These are phyloP conservation scores for Trichoderma orchidacearum DNA, from an alignment of 495 filamentous ascomycete genomes.

Conservation along the genomic window DNA sequence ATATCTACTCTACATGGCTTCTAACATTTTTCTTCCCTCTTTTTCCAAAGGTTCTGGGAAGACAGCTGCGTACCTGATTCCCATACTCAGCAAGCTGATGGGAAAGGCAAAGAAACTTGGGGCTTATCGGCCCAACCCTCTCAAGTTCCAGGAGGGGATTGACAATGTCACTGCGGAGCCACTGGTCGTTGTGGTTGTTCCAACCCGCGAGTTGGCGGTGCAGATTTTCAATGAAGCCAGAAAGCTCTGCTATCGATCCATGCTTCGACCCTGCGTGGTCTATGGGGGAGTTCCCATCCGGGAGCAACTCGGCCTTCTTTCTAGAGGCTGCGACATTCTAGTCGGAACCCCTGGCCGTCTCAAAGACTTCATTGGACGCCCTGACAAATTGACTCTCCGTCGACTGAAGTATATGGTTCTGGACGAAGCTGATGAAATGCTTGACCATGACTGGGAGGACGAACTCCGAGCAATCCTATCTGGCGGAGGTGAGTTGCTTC, in stretches of 20 bases:
- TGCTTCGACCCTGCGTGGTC: conserved; percentile 82
- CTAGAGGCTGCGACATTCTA: conserved; percentile 76
- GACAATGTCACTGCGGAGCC: conserved; percentile 61
- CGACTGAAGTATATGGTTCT: conserved; percentile 77
- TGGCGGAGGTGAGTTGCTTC: conserved; percentile 50
- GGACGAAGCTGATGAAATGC: conserved; percentile 91
- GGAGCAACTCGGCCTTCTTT: conserved; percentile 56
- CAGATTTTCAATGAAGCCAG: conserved; percentile 93
- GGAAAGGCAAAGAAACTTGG: conserved; percentile 80
- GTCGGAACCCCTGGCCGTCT: conserved; percentile 82
- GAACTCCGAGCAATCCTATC: conserved; percentile 58
- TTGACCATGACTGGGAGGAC: conserved; percentile 58
- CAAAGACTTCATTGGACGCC: conserved; percentile 62
- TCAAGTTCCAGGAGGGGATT: conserved; percentile 21
- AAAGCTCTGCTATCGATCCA: conserved; percentile 82
- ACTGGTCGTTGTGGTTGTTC: conserved; percentile 70
- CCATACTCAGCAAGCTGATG: conserved; percentile 80
- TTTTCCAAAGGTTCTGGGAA: conserved; percentile 70
- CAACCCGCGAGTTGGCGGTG: conserved; percentile 76
- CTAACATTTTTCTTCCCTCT: neutral
- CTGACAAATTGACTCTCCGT: conserved; percentile 50
- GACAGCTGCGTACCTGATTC: conserved; percentile 84
- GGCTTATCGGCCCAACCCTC: conserved; percentile 54
- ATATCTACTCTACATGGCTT: neutral
- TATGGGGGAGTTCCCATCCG: conserved; percentile 69